Evolutionary conservation across 2,329 filamentous ascomycete species (phyloP), one percentile per base, ranked within the genome.

Genomic region (Tolypocladium inflatum): DNA sequence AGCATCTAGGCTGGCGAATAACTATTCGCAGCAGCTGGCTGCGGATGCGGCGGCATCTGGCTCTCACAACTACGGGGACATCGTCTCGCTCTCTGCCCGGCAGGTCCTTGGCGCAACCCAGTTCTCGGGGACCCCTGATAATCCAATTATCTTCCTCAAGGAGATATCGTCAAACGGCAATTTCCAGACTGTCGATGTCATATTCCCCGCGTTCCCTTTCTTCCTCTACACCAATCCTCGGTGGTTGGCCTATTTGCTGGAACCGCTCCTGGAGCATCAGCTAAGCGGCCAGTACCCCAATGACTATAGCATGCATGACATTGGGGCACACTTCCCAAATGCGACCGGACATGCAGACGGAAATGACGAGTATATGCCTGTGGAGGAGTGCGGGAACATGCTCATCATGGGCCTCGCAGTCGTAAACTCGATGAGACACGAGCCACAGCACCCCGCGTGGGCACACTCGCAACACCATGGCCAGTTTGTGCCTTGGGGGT

Each of bases 81-180:
- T 92, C 59, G 85, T 89, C 26, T 85, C 88, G 1, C 78, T 94
- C 52, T 89, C 87, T 58, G 89, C 90, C 55, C 84, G 90, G 52
- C 90, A 95, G 68, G 88, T 90, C 17, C 79, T 94, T 68, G 90
- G 90, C 8, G 90, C 88, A 1, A 90, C 87, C 62, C 86, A 86
- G 63, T 88, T 91, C 67, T 82, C 86, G 8, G 83, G 88, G 55
- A 88, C 88, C 19, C 76, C 83, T 4, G 77, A 86, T 1, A 80
- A 87, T 59, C 86, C 88, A 0, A 81, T 93, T 55, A 71, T 95
- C 15, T 95, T 95, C 73, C 73, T 94, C 56, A 95, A 95, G 70
- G 90, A 95, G 70, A 94, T 95, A 66, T 90, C 87, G 59, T 92
- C 88, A 2, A 87, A 94, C 67, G 90, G 90, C 39, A 92, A 95